These are phyloP conservation scores for Plectosphaerella cucumerina DNA, from an alignment of 2,329 filamentous ascomycete genomes.

Conservation along the genomic window DNA sequence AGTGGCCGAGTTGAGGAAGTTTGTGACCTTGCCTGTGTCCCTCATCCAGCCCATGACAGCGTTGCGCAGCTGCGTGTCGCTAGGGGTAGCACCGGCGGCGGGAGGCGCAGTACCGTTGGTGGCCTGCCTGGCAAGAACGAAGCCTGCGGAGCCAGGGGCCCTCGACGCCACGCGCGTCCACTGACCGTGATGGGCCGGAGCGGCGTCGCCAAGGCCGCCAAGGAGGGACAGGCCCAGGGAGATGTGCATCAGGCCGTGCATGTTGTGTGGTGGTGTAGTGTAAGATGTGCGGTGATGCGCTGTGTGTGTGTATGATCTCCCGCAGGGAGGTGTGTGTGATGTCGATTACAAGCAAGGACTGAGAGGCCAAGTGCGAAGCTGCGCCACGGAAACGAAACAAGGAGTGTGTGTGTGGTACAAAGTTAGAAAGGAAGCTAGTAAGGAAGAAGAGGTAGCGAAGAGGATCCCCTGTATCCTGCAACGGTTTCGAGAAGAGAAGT, in stretches of 20 bases:
- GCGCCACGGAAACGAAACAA: background rate
- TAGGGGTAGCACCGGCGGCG: slow-evolving; percentile 1
- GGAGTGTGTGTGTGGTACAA: background rate
- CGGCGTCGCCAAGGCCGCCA: background rate
- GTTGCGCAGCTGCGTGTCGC: slow-evolving; percentile 13
- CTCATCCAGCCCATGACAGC: slow-evolving; percentile 15
- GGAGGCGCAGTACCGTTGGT: background rate
- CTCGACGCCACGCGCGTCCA: background rate
- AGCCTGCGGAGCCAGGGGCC: background rate
- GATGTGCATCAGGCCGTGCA: slow-evolving; percentile 1
- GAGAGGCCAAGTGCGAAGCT: background rate
- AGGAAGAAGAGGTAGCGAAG: background rate
- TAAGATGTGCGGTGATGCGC: background rate
- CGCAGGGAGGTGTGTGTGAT: too few relatives aligned
- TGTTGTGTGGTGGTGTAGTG: background rate
- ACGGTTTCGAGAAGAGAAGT: background rate
- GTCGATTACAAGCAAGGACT: background rate
- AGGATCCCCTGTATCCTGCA: background rate
- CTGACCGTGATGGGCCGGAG: background rate
- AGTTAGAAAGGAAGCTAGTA: too few relatives aligned
- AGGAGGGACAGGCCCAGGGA: slow-evolving; percentile 2
- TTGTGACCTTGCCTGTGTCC: slow-evolving; percentile 15
- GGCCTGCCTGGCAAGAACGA: slow-evolving; percentile 1
- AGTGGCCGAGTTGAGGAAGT: slow-evolving; percentile 14
- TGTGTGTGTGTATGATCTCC: too few relatives aligned